A percentile compares a stretch with the other conserved stretches of the same genome.
Evolutionary conservation across 495 filamentous ascomycete genomes (phyloP).

Genomic region (Hypomontagnella monticulosa): DNA sequence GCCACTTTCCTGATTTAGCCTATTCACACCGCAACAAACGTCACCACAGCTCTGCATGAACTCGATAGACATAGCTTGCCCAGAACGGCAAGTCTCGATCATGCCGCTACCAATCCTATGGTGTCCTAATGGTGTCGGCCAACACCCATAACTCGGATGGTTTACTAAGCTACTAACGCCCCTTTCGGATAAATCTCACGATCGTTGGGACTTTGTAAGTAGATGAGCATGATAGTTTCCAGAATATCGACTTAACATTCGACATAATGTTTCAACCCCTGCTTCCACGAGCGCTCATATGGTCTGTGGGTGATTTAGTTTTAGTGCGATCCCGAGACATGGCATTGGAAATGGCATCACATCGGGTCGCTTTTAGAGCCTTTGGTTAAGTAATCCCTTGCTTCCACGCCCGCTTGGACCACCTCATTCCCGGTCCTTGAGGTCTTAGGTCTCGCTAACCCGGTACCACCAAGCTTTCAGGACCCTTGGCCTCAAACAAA

Average conservation of each 20-base stretch:
- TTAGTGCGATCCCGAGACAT: constrained; percentile 44
- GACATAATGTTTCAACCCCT: constrained; percentile 26
- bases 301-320: constrained; percentile 16
- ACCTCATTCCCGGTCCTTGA: constrained; percentile 29
- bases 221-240: constrained; percentile 4
- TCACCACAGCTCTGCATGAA: constrained; percentile 34
- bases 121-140: constrained; percentile 15
- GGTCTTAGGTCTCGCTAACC: constrained; percentile 17
- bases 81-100: constrained; percentile 28
- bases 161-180: constrained; percentile 2
- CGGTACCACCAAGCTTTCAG: constrained; percentile 12
- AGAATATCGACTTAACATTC: constrained; percentile 26
- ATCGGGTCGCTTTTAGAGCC: not conserved
- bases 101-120: constrained; percentile 19
- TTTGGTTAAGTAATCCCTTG: constrained; percentile 19
- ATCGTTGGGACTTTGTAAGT: constrained; percentile 4
- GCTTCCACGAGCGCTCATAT: constrained; percentile 23
- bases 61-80: constrained; percentile 32
- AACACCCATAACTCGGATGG: constrained; percentile 3
- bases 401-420: constrained; percentile 29
- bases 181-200: constrained; percentile 11
- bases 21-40: constrained; percentile 42
- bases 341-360: constrained; percentile 34
- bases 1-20: constrained; percentile 43
- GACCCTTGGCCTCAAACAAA: constrained; percentile 40